Percentiles rank a stretch among this genome's conserved stretches.
Conservation (phyloP, 2,329 filamentous ascomycete genomes). For the Pseudogymnoascus sp. region DNA sequence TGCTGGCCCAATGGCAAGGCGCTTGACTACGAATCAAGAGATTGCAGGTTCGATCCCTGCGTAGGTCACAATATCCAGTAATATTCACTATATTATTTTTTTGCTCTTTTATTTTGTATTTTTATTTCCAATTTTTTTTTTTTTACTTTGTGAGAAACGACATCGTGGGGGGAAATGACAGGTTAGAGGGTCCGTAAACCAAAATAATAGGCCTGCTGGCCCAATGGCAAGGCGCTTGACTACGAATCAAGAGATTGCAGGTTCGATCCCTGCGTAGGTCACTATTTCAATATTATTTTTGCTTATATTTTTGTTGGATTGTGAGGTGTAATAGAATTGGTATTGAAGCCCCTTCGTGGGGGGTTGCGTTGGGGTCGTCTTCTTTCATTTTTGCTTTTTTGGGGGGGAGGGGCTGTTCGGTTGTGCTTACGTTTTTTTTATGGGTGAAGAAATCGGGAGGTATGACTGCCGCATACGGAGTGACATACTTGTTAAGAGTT, state of each 20-base stretch:
- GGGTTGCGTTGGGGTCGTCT: neutral
- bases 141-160: neutral
- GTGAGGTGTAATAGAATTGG: neutral
- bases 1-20: slow-evolving; percentile 41
- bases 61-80: slow-evolving; percentile 22
- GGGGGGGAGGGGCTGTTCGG: no score
- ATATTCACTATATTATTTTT: neutral
- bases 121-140: neutral
- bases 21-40: slow-evolving; percentile 45
- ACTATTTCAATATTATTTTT: slow-evolving; percentile 9
- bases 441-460: no score
- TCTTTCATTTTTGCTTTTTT: neutral
- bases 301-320: neutral
- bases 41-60: slow-evolving; percentile 39
- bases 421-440: neutral
- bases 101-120: neutral
- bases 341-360: neutral
- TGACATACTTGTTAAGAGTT: no score
- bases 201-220: slow-evolving; percentile 28
- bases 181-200: neutral
- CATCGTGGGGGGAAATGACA: neutral
- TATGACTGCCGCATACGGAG: no score
- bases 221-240: slow-evolving; percentile 44
- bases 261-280: slow-evolving; percentile 35
- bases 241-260: slow-evolving; percentile 44